Evolutionary conservation across 169 alveolate species (phyloP).

Genomic region (Ichthyophthirius multifiliis): DNA sequence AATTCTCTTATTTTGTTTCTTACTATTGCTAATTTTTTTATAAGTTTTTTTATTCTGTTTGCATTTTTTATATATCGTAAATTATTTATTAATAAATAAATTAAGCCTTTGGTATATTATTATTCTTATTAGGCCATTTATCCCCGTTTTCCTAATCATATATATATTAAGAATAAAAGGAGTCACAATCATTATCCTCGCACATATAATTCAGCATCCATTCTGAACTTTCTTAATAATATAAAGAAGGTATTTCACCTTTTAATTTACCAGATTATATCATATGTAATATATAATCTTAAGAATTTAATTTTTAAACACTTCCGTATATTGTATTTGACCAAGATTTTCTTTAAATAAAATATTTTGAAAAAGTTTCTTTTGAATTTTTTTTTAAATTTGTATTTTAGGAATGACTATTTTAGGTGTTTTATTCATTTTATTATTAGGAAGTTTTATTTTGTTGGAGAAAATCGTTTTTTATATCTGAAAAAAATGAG

Average conservation of each 20-base stretch:
- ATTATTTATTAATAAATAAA: not conserved
- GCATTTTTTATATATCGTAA: no score
- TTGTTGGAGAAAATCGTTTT: no score
- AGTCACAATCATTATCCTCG: not conserved
- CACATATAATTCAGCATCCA: not conserved
- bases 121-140: slow-evolving; percentile 10
- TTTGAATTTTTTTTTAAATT: not conserved
- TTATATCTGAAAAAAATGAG: no score
- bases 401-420: not conserved
- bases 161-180: not conserved
- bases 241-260: not conserved
- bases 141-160: not conserved
- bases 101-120: not conserved
- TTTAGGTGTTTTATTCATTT: not conserved
- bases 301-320: not conserved
- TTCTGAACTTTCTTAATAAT: not conserved
- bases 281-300: not conserved
- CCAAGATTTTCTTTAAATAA: not conserved
- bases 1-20: no score
- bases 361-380: not conserved
- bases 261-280: not conserved
- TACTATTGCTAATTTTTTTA: no score
- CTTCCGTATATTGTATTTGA: not conserved
- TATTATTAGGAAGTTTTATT: not conserved
- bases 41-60: no score